These are phyloP conservation scores for Ceriops zippeliana DNA, from an alignment of 345 rosid genomes.

Conservation along the genomic window DNA sequence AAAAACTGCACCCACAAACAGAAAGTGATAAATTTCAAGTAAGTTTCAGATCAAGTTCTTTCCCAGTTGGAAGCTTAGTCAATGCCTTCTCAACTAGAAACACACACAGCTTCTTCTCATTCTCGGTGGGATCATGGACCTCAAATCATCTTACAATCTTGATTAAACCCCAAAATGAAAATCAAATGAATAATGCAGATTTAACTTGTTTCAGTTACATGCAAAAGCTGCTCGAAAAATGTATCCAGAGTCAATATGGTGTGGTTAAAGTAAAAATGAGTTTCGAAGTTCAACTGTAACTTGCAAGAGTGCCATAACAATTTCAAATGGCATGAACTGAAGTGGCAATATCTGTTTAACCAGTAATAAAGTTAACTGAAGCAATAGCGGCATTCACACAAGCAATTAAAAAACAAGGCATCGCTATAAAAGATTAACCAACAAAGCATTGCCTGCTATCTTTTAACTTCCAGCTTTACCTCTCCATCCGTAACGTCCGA, in stretches of 20 bases:
- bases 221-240: background rate
- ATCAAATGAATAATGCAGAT: background rate
- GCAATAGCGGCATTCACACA: too few relatives aligned
- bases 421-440: background rate
- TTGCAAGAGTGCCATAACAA: background rate
- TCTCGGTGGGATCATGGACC: slow-evolving; percentile 61
- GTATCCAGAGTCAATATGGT: background rate
- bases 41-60: slow-evolving; percentile 21
- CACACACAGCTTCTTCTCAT: slow-evolving; percentile 73
- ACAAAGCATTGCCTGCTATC: background rate
- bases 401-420: too few relatives aligned
- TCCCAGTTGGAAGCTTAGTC: slow-evolving; percentile 61
- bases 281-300: background rate
- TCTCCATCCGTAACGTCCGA: background rate
- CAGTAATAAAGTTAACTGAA: background rate
- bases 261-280: background rate
- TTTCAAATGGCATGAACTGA: background rate
- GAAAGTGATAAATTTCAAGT: too few relatives aligned
- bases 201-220: slow-evolving; percentile 1
- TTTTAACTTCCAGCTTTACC: background rate
- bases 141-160: slow-evolving; percentile 26
- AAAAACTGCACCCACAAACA: too few relatives aligned
- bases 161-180: slow-evolving; percentile 7
- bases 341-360: background rate
- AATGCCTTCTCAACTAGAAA: slow-evolving; percentile 75